Base-by-base conservation (phyloP, 176 grass and related monocot species). In the Phoenix dactylifera region DNA sequence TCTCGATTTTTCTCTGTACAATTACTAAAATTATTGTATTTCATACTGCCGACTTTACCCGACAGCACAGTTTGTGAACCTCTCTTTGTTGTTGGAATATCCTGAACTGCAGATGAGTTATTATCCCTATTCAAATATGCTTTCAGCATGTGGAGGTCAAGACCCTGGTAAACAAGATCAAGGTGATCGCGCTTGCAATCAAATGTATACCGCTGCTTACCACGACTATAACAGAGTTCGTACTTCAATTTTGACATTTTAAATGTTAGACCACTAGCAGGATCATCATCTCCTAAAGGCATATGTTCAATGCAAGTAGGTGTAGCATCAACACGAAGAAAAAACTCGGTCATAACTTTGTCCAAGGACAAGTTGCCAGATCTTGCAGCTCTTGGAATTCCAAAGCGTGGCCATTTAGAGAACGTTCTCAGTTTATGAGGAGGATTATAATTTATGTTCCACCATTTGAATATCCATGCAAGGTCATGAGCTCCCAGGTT, bases 191-290 rank as follows among this genome's bases (percentile, higher is more conserved):
- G 87, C 71, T 98, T 98, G 58, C 79, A 88, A 61, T 86, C 87
- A 80, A 92, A 98, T 57, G 87, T 98, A 61, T 92, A 98, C 67
- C 82, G 81, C 55, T 98, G 93, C 79, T 98, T 98, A 71, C 93
- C 93, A 64, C 93, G 78, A 82, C 93, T 98, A 70, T 98, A 89
- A 78, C 73, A 98, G 24, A 92, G 66, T 67, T 98, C 93, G 49
- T 98, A 92, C 80, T 87, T 98, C 81, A 98, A 80, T 69, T 87
- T 92, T 77, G 87, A 98, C 87, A 98, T 98, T 82, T 82, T 92
- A 73, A 98, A 92, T 15, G 87, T 98, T 65, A 98, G 80, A 50
- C 93, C 93, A 78, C 22, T 80, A 59, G 93, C 87, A 65, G 93
- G 93, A 74, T 98, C 93, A 70, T 98, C 87, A 54, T 84, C 84